Conservation (phyloP, 345 rosid genomes). For the Acer campestre region DNA sequence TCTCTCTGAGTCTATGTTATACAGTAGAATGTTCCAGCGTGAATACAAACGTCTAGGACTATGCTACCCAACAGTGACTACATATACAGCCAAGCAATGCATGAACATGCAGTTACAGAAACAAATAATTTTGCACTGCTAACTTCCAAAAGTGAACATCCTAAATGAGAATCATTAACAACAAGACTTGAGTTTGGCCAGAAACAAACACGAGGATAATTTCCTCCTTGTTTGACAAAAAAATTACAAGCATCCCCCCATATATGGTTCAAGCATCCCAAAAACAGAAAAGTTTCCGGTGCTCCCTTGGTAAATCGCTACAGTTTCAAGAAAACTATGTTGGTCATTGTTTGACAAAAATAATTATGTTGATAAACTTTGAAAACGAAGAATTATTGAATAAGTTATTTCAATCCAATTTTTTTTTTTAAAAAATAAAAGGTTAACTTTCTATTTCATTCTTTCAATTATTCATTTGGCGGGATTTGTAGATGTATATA, state of each 20-base stretch:
- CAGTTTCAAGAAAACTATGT: conserved; percentile 8
- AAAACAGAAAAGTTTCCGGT: not conserved
- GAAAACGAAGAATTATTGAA: not conserved
- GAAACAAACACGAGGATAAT: not conserved
- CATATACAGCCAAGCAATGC: not conserved
- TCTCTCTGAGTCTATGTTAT: not conserved
- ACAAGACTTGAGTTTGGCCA: not conserved
- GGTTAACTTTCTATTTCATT: not conserved
- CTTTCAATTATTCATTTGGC: not conserved
- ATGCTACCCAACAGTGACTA: not conserved
- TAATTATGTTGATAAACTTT: not conserved
- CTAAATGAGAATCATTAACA: not conserved
- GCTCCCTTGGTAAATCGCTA: not conserved
- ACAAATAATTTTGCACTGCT: not conserved
- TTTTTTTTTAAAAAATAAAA: too few relatives aligned
- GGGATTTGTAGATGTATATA: not conserved
- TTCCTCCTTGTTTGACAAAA: conserved; percentile 4
- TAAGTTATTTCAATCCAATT: not conserved
- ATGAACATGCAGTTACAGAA: not conserved
- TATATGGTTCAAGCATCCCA: not conserved
- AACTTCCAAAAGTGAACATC: not conserved
- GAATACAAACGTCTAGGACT: not conserved
- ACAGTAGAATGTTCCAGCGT: not conserved
- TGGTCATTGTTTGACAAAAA: not conserved
- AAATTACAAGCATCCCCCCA: conserved; percentile 14